These are phyloP conservation scores for Pseudopyrenochaeta lycopersici DNA, from an alignment of 2,329 filamentous ascomycete genomes.

Conservation along the genomic window DNA sequence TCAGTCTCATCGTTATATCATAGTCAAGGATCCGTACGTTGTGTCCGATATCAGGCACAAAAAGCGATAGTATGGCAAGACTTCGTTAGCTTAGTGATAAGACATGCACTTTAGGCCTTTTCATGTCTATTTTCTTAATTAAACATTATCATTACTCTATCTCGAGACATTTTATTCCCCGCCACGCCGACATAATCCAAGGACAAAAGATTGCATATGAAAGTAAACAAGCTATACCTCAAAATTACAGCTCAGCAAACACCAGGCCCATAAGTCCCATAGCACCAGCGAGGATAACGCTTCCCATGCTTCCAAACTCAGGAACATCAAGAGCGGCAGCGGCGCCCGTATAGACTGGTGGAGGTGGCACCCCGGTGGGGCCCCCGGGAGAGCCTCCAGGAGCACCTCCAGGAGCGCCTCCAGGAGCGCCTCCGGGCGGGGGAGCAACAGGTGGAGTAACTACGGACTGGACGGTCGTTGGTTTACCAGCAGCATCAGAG, in stretches of 20 bases:
- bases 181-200: neutral
- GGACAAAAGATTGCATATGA: neutral
- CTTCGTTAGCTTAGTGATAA: too few species aligned
- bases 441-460: neutral
- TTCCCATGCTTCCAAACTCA: neutral
- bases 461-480: neutral
- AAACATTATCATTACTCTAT: slow-evolving; percentile 1
- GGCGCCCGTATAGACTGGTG: slow-evolving; percentile 19
- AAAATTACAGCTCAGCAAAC: slow-evolving; percentile 27
- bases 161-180: neutral
- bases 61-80: too few species aligned
- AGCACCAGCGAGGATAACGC: slow-evolving; percentile 13
- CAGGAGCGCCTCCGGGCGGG: slow-evolving; percentile 1
- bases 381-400: neutral
- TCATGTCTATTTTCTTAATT: too few species aligned
- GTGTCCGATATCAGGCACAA: too few species aligned
- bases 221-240: neutral
- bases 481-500: neutral
- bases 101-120: too few species aligned
- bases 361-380: neutral
- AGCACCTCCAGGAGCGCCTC: slow-evolving; percentile 15
- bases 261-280: slow-evolving; percentile 32
- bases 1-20: too few species aligned
- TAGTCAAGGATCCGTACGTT: too few species aligned
- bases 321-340: slow-evolving; percentile 13